phyloP scores from a whole-genome alignment of 192 early-diverging fungal genomes.

The Phlyctochytrium arcticum region DNA sequence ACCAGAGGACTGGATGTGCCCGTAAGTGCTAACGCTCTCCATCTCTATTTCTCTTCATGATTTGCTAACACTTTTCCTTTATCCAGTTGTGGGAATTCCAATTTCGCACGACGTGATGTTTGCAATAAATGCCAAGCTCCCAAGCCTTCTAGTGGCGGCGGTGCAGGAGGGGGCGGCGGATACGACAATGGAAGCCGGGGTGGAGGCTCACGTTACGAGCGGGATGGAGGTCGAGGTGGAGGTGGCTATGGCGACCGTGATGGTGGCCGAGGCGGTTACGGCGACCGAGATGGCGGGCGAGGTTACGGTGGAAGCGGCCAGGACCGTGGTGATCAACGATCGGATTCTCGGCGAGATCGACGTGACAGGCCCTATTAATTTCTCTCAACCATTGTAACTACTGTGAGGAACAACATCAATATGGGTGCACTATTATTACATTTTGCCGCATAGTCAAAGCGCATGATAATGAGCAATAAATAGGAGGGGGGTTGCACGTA shows the following conservation, averaged over 20 bases:
- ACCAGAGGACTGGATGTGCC: too few species aligned
- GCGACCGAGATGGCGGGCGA: constrained; percentile 6
- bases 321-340: constrained; percentile 16
- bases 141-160: constrained; percentile 39
- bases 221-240: constrained; percentile 12
- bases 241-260: constrained; percentile 3
- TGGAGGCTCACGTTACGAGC: constrained; percentile 15
- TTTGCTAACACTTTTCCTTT: background rate
- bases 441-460: too few species aligned
- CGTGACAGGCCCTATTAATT: constrained; percentile 37
- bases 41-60: background rate
- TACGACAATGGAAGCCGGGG: constrained; percentile 1
- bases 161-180: constrained; percentile 17
- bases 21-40: background rate
- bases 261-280: constrained; percentile 9
- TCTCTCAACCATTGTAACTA: too few species aligned
- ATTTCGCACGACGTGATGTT: constrained; percentile 58
- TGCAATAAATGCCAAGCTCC: constrained; percentile 63
- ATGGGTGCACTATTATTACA: too few species aligned
- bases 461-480: too few species aligned
- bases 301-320: constrained; percentile 18
- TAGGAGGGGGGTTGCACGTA: too few species aligned
- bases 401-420: too few species aligned
- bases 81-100: constrained; percentile 50
- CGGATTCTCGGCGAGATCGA: constrained; percentile 26